These are phyloP conservation scores for Hanseniaspora clermontiae DNA, from an alignment of 805 yeast species.

Conservation along the genomic window DNA sequence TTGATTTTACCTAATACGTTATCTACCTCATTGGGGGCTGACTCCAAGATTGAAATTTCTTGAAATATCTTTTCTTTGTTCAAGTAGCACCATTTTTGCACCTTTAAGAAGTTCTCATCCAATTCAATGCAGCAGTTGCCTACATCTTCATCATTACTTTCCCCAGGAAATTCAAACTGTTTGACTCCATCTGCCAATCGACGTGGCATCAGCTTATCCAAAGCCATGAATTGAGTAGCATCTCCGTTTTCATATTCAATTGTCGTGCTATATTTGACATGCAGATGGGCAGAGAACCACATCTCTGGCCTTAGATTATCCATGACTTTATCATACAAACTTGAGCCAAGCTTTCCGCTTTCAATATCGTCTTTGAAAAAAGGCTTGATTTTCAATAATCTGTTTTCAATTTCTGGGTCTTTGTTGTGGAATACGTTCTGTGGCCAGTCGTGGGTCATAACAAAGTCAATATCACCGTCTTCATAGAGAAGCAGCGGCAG, in stretches of 20 bases:
- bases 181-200: conserved; percentile 12
- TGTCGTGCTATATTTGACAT: conserved; percentile 54
- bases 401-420: conserved; percentile 25
- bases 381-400: conserved; percentile 47
- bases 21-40: background rate
- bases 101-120: background rate
- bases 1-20: background rate
- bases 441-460: conserved; percentile 93
- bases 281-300: conserved; percentile 90
- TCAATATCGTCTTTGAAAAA: conserved; percentile 55
- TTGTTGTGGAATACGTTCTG: conserved; percentile 61
- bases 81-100: conserved; percentile 7
- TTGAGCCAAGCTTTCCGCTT: conserved; percentile 55
- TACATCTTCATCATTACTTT: conserved; percentile 11
- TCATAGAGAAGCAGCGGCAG: conserved; percentile 39
- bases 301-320: conserved; percentile 43
- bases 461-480: conserved; percentile 35
- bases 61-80: background rate
- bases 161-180: conserved; percentile 24
- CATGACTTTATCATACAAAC: conserved; percentile 47
- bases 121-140: conserved; percentile 5
- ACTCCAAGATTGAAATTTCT: background rate
- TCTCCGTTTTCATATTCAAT: conserved; percentile 30
- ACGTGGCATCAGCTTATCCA: conserved; percentile 12
- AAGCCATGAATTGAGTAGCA: conserved; percentile 18